These are phyloP conservation scores for Lagenidium giganteum DNA, from an alignment of 352 stramenopile species.

Conservation along the genomic window DNA sequence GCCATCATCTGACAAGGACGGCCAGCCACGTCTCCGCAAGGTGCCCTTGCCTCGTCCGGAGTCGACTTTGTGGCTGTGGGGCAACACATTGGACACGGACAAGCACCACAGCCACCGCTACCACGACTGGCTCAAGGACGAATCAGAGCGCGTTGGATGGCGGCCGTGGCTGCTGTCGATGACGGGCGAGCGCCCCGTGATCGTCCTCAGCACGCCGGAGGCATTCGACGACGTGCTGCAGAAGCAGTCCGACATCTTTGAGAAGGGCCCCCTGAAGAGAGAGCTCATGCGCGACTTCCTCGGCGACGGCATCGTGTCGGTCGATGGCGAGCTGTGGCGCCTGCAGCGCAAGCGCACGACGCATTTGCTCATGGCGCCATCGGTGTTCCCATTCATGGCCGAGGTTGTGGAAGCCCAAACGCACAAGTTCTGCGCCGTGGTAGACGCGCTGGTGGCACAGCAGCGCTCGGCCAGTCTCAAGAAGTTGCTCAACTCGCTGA, in stretches of 20 bases:
- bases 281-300: conserved; percentile 40
- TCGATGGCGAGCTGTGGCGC: conserved; percentile 54
- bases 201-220: conserved; percentile 25
- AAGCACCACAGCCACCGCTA: conserved; percentile 38
- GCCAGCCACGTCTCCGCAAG: conserved; percentile 8
- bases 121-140: conserved; percentile 46
- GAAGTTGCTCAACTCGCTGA: conserved; percentile 19
- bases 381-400: conserved; percentile 18
- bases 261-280: conserved; percentile 28
- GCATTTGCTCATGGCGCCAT: conserved; percentile 80
- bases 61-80: conserved; percentile 34
- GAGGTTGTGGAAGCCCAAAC: conserved; percentile 4
- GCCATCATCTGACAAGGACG: too few relatives aligned
- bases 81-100: conserved; percentile 40
- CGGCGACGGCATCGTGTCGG: conserved; percentile 56
- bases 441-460: conserved; percentile 6
- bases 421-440: conserved; percentile 18
- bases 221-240: conserved; percentile 44
- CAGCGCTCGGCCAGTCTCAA: conserved; percentile 22
- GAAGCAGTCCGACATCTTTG: conserved; percentile 43
- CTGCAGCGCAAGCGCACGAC: conserved; percentile 71
- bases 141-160: conserved; percentile 22
- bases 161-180: conserved; percentile 26
- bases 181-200: conserved; percentile 21
- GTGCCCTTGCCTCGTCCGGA: conserved; percentile 23